Base-by-base conservation (phyloP, 2,329 filamentous ascomycete species). In the Chaetomiaceae sp. region DNA sequence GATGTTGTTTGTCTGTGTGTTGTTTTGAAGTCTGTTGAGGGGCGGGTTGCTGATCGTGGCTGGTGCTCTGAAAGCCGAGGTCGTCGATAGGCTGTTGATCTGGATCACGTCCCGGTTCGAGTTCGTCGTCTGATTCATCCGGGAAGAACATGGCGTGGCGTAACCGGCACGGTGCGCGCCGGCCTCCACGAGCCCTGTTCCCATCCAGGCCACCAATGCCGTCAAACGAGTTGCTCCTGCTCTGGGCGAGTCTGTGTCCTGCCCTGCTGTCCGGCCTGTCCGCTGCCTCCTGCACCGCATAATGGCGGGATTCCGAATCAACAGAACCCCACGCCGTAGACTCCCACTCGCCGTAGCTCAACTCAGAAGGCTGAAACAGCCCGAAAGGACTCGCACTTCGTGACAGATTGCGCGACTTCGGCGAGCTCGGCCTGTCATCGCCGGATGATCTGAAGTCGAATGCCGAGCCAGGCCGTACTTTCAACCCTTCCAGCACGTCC, bases 381-480 rank as follows among this genome's bases (percentile, higher is more conserved):
- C 20, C 45, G 5, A 51, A 31, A 7, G 51, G 46, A 11, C 53
- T 54, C 2, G 37, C n/a, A 19, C 43, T 51, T 19, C 56, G 53
- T 1, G 55, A 55, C 43, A 45, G 45, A 25, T 63, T 60, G 1
- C 52, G 47, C 8, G 58, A 60, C 33, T 63, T 63, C 22, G 57
- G 54, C 4, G 59, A 63, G 33, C 43, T 39, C 2, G 59, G 61
- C 33, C 59, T 47, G 33, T 60, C 53, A 3, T 36, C 22, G 23
- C 12, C 19, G 12, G 46, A 47, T 5, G 47, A 42, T 19, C 4
- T 37, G 17, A 47, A 37, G 31, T 55, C 51, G 25, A 57, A 31
- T 9, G 54, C 36, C 20, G 58, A 56, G 29, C 42, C 48, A 6
- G 58, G 54, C 14, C 55, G 56, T 11, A 34, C 49, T 19, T 43